A percentile compares a stretch with the other conserved stretches of the same genome.
phyloP scores from a whole-genome alignment of 1,284 basidiomycete species.

The Heliocybe sulcata region DNA sequence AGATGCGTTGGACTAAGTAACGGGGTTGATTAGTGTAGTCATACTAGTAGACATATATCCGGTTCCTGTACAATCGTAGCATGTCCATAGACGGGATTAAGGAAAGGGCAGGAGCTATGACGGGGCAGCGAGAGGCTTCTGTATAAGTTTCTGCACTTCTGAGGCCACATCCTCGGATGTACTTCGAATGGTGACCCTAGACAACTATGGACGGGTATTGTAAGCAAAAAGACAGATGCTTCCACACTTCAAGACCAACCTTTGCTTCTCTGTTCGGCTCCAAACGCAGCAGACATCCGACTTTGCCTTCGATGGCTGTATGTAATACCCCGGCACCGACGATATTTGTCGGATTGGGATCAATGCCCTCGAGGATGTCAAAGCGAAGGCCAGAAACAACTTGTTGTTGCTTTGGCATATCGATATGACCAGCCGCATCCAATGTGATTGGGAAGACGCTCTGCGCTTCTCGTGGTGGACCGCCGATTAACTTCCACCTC shows the following conservation, averaged over 20 bases:
- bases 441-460: conserved; percentile 78
- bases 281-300: conserved; percentile 87
- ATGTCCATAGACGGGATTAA: background rate
- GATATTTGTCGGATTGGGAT: conserved; percentile 82
- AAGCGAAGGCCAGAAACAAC: conserved; percentile 76
- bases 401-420: conserved; percentile 66
- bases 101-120: background rate
- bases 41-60: background rate
- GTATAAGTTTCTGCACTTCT: conserved; percentile 69
- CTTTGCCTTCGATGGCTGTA: conserved; percentile 82
- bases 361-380: conserved; percentile 72
- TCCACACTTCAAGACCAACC: conserved; percentile 34
- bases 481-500: conserved; percentile 96
- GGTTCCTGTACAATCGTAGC: background rate
- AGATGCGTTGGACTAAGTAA: background rate
- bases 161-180: conserved; percentile 90
- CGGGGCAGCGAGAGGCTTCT: conserved; percentile 36
- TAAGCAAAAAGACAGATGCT: background rate
- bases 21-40: conserved; percentile 2
- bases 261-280: conserved; percentile 96
- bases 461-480: conserved; percentile 89
- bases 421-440: conserved; percentile 61
- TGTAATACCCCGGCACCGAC: conserved; percentile 93
- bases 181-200: conserved; percentile 89
- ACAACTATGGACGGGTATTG: conserved; percentile 48